Conservation (phyloP, 176 grass and related monocot genomes). For the Oryza australiensis region DNA sequence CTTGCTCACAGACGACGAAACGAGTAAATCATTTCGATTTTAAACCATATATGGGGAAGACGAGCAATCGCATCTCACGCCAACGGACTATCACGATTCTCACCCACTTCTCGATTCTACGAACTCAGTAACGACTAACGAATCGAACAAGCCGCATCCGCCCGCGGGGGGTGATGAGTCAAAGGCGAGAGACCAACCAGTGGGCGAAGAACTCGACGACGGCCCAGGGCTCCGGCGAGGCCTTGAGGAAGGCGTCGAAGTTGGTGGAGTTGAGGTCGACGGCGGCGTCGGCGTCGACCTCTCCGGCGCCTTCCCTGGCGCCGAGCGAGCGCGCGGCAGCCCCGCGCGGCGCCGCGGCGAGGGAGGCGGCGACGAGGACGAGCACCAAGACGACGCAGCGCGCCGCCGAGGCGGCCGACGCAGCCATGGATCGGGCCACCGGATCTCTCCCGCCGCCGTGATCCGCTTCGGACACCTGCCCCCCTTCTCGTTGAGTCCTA, state of each 20-base stretch:
- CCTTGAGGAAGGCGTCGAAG: conserved; percentile 68
- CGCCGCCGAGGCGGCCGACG: neutral
- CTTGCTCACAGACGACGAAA: neutral
- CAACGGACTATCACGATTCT: neutral
- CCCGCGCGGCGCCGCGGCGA: conserved; percentile 6
- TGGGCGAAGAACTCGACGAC: conserved; percentile 99
- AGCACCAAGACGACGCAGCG: conserved; percentile 29
- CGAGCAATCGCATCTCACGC: neutral
- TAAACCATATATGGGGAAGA: neutral
- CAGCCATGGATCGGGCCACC: conserved; percentile 38
- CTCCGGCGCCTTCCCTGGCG: conserved; percentile 19
- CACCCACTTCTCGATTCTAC: neutral
- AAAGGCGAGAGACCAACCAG: conserved; percentile 46
- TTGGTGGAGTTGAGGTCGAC: conserved; percentile 82
- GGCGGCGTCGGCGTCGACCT: conserved; percentile 45
- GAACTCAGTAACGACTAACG: neutral
- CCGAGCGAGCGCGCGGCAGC: conserved; percentile 63
- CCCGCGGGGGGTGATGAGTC: neutral
- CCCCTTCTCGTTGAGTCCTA: too few relatives aligned
- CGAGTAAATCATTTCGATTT: neutral
- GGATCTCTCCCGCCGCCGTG: conserved; percentile 33
- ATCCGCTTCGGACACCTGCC: conserved; percentile 40
- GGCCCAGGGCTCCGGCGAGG: conserved; percentile 63
- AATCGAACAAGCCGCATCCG: conserved; percentile 5
- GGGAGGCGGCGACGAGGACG: conserved; percentile 16